Base-by-base conservation (phyloP, 495 filamentous ascomycete genomes). In the Lindgomyces ingoldianus region DNA sequence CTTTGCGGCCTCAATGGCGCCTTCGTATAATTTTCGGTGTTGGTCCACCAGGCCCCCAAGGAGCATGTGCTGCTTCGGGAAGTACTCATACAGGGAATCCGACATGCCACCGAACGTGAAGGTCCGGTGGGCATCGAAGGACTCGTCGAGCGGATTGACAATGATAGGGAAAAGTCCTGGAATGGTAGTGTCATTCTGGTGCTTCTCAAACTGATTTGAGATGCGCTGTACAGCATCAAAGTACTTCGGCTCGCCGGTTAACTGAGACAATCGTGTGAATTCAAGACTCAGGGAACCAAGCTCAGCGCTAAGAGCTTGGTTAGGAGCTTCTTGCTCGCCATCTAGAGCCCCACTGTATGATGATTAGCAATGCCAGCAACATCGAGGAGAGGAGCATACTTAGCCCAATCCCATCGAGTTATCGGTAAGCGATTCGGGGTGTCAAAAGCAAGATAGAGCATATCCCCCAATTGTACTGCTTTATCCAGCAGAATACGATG, bases 361-460 rank as follows among this genome's bases (percentile, higher is more conserved):
- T 80, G 0, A 39, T 83, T 82, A 70, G 88, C 88, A 10, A 33
- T 4, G 2, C 4, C 19, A 3, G 0, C 26, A 26, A 2, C 22
- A 11, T 18, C 10, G 10, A 25, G 11, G n/a, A n/a, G 21, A 29
- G n/a, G 9, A 27, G 2, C n/a, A 18, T 72, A 83, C 81, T 91
- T 90, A 29, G 84, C 84, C 91, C 91, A 96, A 49, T 84, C 80
- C 75, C 95, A 97, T 74, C 86, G 92, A 1, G 95, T 84, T n/a
- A 90, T 75, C 14, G 94, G 94, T 91, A 98, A 93, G 54, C 92
- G 86, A 72, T 98, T 98, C 0, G 94, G 93, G 3, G 94, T 98
- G 75, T 98, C 94, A 74, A 98, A 98, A n/a, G 90, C 87, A 42
- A 89, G 86, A 78, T 94, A 96, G 50, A 98, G 72, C 30, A 98